Percentiles rank a stretch among this genome's conserved stretches.
These are phyloP conservation scores for Ceratocystis cubensis DNA, from an alignment of 2,329 filamentous ascomycete species.

Conservation along the genomic window DNA sequence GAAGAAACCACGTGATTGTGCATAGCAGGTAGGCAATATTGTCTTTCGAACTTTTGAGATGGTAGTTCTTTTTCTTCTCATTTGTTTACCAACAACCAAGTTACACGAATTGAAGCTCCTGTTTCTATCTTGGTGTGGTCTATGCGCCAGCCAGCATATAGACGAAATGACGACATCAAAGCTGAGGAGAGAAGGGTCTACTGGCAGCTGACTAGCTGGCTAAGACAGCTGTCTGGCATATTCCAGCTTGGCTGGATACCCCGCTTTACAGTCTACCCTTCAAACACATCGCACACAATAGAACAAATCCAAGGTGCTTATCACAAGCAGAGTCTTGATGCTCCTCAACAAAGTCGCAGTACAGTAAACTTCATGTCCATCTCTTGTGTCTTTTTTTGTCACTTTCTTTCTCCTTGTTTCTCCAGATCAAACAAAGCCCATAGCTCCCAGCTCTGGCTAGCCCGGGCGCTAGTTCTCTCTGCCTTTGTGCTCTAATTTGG, in stretches of 20 bases:
- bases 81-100: no score
- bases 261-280: not conserved
- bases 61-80: no score
- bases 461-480: not conserved
- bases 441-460: not conserved
- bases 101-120: no score
- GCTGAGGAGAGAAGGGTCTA: not conserved
- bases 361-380: not conserved
- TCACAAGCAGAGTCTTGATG: not conserved
- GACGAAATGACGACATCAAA: no score
- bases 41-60: no score
- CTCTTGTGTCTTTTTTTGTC: not conserved
- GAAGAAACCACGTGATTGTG: not conserved
- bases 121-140: no score
- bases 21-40: no score
- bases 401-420: no score
- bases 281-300: not conserved
- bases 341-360: not conserved
- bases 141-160: no score
- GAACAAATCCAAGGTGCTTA: not conserved
- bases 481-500: slow-evolving; percentile 2
- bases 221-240: not conserved
- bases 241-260: not conserved
- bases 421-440: not conserved
- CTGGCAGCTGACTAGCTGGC: not conserved